phyloP scores from a whole-genome alignment of 768 basidiomycete species.

The Tricholoma sp. region DNA sequence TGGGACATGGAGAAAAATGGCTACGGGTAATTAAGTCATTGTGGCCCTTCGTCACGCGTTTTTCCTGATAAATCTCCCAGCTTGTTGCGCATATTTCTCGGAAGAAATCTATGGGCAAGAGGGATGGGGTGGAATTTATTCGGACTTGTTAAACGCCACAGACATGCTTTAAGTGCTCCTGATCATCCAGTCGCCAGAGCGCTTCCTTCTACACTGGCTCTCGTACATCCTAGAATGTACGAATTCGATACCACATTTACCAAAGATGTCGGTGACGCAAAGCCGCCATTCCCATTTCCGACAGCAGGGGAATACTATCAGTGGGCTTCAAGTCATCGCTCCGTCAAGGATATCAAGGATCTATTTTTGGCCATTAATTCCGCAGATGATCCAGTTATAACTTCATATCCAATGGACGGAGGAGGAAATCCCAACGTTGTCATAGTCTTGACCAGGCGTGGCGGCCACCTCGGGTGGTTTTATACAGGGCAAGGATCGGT shows the following conservation, averaged over 20 bases:
- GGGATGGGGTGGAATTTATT: constrained; percentile 59
- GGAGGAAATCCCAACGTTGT: constrained; percentile 38
- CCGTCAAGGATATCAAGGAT: constrained; percentile 42
- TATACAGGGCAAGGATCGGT: constrained; percentile 23
- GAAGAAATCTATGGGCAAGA: constrained; percentile 48
- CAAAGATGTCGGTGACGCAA: constrained; percentile 42
- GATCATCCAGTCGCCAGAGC: constrained; percentile 33
- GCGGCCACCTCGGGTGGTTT: constrained; percentile 69
- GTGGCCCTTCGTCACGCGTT: constrained; percentile 9
- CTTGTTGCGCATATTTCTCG: constrained; percentile 38
- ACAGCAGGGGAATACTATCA: constrained; percentile 23
- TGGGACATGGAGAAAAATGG: constrained; percentile 32
- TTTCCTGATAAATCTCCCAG: constrained; percentile 22
- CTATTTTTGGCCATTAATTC: constrained; percentile 59
- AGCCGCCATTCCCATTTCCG: constrained; percentile 28
- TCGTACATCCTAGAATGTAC: constrained; percentile 34
- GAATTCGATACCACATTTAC: constrained; percentile 47
- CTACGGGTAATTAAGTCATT: constrained; percentile 22
- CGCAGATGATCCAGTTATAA: constrained; percentile 57
- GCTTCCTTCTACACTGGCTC: constrained; percentile 27
- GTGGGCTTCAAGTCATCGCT: constrained; percentile 42
- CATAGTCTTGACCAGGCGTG: constrained; percentile 43
- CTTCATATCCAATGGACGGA: constrained; percentile 37
- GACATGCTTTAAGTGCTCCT: constrained; percentile 31
- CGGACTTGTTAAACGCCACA: constrained; percentile 38